Conservation (phyloP, 176 grass and related monocot species). For the Oryza glaberrima region DNA sequence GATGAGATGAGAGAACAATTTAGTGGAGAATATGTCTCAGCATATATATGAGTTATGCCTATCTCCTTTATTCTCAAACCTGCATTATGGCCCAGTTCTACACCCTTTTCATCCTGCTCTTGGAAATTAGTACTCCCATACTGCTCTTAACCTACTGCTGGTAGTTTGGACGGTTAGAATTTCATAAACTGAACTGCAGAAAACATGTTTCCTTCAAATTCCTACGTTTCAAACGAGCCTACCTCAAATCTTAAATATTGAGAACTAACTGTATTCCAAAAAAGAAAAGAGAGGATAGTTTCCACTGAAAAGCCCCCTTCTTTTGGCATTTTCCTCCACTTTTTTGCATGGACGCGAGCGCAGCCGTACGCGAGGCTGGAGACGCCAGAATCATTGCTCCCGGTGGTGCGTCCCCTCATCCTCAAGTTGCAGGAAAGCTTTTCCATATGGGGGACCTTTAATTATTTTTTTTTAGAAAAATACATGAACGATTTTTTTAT, state of each 20-base stretch:
- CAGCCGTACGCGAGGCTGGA: neutral
- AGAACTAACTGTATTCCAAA: too few species aligned
- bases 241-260: neutral
- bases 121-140: neutral
- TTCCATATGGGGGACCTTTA: neutral
- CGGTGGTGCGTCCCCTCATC: constrained; percentile 11
- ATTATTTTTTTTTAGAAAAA: too few species aligned
- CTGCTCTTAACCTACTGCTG: neutral
- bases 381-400: neutral
- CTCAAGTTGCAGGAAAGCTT: neutral
- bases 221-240: too few species aligned
- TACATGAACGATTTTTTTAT: too few species aligned
- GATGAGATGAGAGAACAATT: neutral
- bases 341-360: constrained; percentile 3
- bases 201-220: too few species aligned
- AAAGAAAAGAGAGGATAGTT: neutral
- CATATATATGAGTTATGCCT: neutral
- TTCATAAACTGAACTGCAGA: too few species aligned
- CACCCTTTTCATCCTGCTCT: too few species aligned
- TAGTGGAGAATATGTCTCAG: neutral
- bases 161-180: neutral
- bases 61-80: constrained; percentile 30
- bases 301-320: neutral
- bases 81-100: neutral
- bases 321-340: too few species aligned